phyloP scores from a whole-genome alignment of 352 stramenopile species.

The Globisporangium rhizosaccharum region DNA sequence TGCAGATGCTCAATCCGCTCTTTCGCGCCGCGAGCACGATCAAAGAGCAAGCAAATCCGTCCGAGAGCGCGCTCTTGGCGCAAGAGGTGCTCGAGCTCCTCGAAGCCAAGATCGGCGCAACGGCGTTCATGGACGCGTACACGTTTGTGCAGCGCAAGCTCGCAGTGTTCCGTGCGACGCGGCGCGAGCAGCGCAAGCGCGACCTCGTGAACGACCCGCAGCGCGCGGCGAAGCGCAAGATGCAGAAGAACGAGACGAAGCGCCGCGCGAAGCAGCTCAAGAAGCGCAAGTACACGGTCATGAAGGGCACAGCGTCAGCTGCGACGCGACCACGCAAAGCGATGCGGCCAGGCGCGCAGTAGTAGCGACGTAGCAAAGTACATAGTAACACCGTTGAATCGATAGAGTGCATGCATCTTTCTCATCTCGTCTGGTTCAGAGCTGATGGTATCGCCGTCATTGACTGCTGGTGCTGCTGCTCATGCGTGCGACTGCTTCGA shows the following conservation, averaged over 20 bases:
- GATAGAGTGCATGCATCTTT: conserved; percentile 8
- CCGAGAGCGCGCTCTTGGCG: conserved; percentile 53
- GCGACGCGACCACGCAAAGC: conserved; percentile 51
- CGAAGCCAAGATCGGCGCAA: conserved; percentile 66
- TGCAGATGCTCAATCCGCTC: conserved; percentile 84
- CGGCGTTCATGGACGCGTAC: conserved; percentile 75
- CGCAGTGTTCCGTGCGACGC: conserved; percentile 55
- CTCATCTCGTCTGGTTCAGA: not conserved
- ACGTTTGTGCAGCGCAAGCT: conserved; percentile 84
- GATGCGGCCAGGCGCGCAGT: conserved; percentile 58
- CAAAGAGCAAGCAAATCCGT: conserved; percentile 43
- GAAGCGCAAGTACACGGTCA: conserved; percentile 84
- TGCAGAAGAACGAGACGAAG: conserved; percentile 86
- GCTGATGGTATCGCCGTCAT: not conserved
- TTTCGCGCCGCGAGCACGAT: conserved; percentile 58
- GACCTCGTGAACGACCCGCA: conserved; percentile 75
- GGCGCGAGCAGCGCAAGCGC: conserved; percentile 74
- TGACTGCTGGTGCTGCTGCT: not conserved
- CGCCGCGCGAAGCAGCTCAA: conserved; percentile 75
- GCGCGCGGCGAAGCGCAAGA: conserved; percentile 66
- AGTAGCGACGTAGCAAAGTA: conserved; percentile 3
- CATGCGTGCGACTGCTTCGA: conserved; percentile 25
- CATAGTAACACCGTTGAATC: not conserved
- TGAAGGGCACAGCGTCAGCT: conserved; percentile 75
- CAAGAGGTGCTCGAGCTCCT: conserved; percentile 86